phyloP scores from a whole-genome alignment of 2,329 filamentous ascomycete genomes.

The Chaetomiaceae sp. region DNA sequence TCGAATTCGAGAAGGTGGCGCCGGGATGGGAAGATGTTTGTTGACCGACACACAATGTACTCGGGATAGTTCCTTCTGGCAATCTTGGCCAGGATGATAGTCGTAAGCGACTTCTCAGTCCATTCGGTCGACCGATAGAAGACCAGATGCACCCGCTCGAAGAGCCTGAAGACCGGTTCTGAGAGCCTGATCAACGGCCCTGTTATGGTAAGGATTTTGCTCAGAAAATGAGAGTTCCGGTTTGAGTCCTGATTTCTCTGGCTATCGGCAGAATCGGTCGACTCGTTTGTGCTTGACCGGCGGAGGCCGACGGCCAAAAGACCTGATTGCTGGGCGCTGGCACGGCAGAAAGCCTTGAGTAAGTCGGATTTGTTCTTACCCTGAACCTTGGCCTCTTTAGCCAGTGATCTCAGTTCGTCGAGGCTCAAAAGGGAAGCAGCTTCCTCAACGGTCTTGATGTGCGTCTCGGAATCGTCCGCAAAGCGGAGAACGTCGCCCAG shows the following conservation, averaged over 20 bases:
- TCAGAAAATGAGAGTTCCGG: conserved; percentile 68
- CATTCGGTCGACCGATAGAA: conserved; percentile 96
- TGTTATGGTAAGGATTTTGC: conserved; percentile 70
- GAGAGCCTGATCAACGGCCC: conserved; percentile 84
- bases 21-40: conserved; percentile 81
- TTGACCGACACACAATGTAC: conserved; percentile 85
- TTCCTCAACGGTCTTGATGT: conserved; percentile 75
- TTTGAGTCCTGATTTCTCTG: conserved; percentile 46
- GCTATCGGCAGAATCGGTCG: conserved; percentile 42
- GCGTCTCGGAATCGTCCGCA: conserved; percentile 69
- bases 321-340: conserved; percentile 70
- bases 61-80: conserved; percentile 81
- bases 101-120: conserved; percentile 94
- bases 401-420: conserved; percentile 79
- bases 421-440: conserved; percentile 76
- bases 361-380: conserved; percentile 86
- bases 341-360: conserved; percentile 65
- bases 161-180: conserved; percentile 67
- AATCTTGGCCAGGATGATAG: conserved; percentile 89
- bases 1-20: conserved; percentile 81
- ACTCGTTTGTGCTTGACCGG: conserved; percentile 58
- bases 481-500: conserved; percentile 65
- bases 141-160: conserved; percentile 90
- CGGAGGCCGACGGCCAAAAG: conserved; percentile 66
- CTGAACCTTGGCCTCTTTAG: conserved; percentile 80